Base-by-base conservation (phyloP, 2,329 filamentous ascomycete genomes). In the Trichoderma atrobrunneum region DNA sequence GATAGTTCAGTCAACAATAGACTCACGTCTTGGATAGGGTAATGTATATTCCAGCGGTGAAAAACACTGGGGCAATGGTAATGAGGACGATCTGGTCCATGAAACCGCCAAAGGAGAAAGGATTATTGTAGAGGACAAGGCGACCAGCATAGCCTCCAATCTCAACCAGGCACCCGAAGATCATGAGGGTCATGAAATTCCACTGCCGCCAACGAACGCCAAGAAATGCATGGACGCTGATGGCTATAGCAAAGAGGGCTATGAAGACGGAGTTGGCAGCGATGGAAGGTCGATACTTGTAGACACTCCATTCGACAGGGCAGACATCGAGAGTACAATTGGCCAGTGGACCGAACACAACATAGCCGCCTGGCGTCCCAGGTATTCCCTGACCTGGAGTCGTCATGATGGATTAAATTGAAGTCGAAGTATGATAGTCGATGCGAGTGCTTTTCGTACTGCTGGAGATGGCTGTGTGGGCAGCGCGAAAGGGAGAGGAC, bases 81-180 rank as follows among this genome's bases (percentile, higher is more conserved):
- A 91, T 83, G 76, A 86, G 89, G 85, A 85, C 82, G 72, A 91
- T 90, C 77, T 92, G 88, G n/a, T 91, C 85, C 75, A 91, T 83
- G 76, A 92, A 92, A 0, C 85, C 87, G 10, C 76, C 77, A 76
- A 90, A 86, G 57, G 78, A 80, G 76, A 89, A 92, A 0, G 89
- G 87, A 72, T 91, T 87, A 39, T 85, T 73, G 73, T 87, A 82
- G 59, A 90, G 81, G 70, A 88, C 77, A 32, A 91, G 80, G 3
- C 90, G 84, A 2, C 88, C 90, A 1, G 81, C 80, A 73, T 92
- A 92, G 32, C 90, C 90, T 34, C 90, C 76, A 21, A 91, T 85
- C 77, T 90, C 89, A 62, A 85, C 81, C 11, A 86, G 72, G 75
- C 85, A 88, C 32, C 90, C 90, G 7, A 83, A 75, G 3, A 87